Evolutionary conservation across 228 moss, liverwort and hornwort genomes (phyloP).

Genomic region (Sphagnum magellanicum): DNA sequence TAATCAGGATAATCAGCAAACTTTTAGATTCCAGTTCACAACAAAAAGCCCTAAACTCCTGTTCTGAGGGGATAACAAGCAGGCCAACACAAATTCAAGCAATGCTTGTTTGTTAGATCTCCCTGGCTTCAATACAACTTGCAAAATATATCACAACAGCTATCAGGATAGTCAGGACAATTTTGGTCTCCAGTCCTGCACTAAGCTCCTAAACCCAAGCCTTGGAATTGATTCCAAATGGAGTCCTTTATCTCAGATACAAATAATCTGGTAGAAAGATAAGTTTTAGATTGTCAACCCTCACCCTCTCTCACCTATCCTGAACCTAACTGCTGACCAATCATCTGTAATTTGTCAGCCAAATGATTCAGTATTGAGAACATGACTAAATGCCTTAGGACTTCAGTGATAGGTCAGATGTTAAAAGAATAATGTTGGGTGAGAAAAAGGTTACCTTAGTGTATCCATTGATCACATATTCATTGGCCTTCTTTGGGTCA

Average conservation of each 20-base stretch:
- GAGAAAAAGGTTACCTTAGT: slow-evolving; percentile 43
- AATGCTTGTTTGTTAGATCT: slow-evolving; percentile 78
- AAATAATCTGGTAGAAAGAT: neutral
- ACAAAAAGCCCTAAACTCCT: neutral
- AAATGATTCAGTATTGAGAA: too few species aligned
- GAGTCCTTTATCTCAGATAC: neutral
- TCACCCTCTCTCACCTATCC: too few species aligned
- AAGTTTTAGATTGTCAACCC: too few species aligned
- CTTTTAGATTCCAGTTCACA: too few species aligned
- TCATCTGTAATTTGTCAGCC: too few species aligned
- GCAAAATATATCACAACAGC: neutral
- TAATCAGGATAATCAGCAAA: too few species aligned
- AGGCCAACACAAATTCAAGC: slow-evolving; percentile 75
- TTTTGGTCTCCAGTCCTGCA: too few species aligned
- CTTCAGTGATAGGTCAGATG: too few species aligned
- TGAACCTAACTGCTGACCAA: too few species aligned
- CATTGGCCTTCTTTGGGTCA: slow-evolving; percentile 64
- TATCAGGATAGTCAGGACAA: neutral
- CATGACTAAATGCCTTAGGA: too few species aligned
- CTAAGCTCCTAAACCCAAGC: neutral
- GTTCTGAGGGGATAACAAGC: slow-evolving; percentile 32
- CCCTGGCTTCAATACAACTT: slow-evolving; percentile 63
- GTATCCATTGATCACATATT: slow-evolving; percentile 74
- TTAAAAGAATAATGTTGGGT: too few species aligned
- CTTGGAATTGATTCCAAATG: neutral